Evolutionary conservation across 768 basidiomycete species (phyloP).

Genomic region (Collybiopsis confluens): DNA sequence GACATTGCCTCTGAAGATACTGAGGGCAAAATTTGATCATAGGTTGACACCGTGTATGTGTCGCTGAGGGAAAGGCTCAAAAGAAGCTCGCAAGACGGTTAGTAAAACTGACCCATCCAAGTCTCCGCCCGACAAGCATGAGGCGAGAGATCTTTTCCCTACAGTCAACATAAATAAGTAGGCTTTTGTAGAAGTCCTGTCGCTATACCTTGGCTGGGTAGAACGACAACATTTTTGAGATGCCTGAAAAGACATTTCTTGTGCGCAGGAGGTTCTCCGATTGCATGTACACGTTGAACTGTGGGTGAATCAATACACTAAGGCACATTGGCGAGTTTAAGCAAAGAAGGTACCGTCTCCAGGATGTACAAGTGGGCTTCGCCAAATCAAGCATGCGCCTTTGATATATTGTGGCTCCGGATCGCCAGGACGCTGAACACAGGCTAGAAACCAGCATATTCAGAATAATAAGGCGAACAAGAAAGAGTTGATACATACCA

Average conservation of each 20-base stretch:
- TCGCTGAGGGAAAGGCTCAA: background rate
- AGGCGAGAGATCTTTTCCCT: constrained; percentile 64
- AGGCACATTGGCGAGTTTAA: background rate
- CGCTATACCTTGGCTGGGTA: constrained; percentile 59
- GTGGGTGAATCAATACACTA: constrained; percentile 3
- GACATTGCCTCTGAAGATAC: constrained; percentile 44
- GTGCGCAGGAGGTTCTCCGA: constrained; percentile 62
- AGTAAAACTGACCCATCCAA: constrained; percentile 58
- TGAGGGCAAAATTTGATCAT: constrained; percentile 52
- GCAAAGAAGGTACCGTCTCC: constrained; percentile 53
- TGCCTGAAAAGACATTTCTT: constrained; percentile 53
- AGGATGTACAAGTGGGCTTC: constrained; percentile 73
- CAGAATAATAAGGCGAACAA: background rate
- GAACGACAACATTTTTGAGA: constrained; percentile 68
- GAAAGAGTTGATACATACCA: constrained; percentile 36
- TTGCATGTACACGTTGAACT: constrained; percentile 71
- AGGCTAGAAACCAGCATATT: constrained; percentile 18
- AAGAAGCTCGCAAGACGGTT: background rate
- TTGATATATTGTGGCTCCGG: constrained; percentile 49
- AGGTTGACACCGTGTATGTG: constrained; percentile 49
- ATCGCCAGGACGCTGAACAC: constrained; percentile 50
- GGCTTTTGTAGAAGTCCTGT: too few species aligned
- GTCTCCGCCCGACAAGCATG: constrained; percentile 67
- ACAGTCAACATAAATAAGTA: background rate
- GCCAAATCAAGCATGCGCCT: constrained; percentile 59